Evolutionary conservation across 2,329 filamentous ascomycete genomes (phyloP).

Genomic region (Penicillium sclerotigenum): DNA sequence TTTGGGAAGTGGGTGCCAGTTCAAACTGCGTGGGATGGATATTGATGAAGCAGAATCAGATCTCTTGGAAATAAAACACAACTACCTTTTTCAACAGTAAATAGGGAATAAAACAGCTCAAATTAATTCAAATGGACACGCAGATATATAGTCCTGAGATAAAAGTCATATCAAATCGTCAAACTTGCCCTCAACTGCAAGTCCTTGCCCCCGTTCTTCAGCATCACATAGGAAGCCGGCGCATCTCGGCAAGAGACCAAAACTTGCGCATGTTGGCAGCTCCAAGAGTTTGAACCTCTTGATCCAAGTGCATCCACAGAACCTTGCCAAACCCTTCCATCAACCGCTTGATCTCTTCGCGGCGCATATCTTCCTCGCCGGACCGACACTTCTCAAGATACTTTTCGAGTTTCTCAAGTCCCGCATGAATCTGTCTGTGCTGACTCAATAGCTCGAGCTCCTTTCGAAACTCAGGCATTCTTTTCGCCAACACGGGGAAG

Average conservation of each 20-base stretch:
- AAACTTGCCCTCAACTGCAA: background rate
- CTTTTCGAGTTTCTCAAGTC: constrained; percentile 63
- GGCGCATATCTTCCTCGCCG: constrained; percentile 59
- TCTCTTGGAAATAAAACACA: background rate
- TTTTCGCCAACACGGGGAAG: constrained; percentile 71
- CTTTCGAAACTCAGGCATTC: constrained; percentile 73
- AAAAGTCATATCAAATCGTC: background rate
- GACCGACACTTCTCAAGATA: constrained; percentile 63
- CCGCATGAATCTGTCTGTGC: constrained; percentile 74
- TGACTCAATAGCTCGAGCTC: constrained; percentile 68
- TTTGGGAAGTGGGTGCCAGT: too few relatives aligned
- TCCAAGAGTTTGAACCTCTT: constrained; percentile 73
- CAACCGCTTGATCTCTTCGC: constrained; percentile 61
- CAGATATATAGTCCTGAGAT: background rate
- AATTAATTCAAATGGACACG: background rate
- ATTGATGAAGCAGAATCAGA: background rate
- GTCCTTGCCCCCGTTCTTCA: background rate
- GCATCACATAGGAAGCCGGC: constrained; percentile 61
- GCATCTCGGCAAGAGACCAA: constrained; percentile 75
- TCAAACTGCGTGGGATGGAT: background rate
- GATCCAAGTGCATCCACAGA: constrained; percentile 77
- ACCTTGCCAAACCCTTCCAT: constrained; percentile 78
- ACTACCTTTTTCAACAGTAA: background rate
- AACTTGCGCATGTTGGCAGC: constrained; percentile 86
- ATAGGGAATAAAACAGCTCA: background rate